Base-by-base conservation (phyloP, 768 basidiomycete genomes). In the Boletus barrowsii region DNA sequence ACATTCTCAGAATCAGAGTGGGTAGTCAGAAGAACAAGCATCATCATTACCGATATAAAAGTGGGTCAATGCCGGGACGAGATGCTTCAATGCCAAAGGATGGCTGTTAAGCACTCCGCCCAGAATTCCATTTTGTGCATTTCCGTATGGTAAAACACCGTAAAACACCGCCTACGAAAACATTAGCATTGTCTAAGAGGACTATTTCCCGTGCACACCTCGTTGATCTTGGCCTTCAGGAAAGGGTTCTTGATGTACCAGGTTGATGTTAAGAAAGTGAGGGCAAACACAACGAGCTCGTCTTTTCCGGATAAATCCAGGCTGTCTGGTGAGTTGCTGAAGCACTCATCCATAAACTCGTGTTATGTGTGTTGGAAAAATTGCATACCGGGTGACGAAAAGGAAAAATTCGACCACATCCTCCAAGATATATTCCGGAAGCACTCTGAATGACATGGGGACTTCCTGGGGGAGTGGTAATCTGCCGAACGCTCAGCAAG, bases 201-300 rank as follows among this genome's bases (percentile, higher is more conserved):
- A n/a, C 20, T n/a, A 20, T 36, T 15, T 22, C 39, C 29, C 26
- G 6, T 57, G 41, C 78, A 42, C 58, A 93, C 93, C 67, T 97
- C 91, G 59, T 98, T 93, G 56, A 98, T 88, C 72, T 98, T 96
- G 18, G 93, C 84, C 72, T 98, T 98, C 62, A 99, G 69, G 78
- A 96, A 98, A 0, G 97, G 97, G 62, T 98, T 99, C 76, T 97
- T 97, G 79, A 99, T 95, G 69, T 94, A 98, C 83, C 92, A 93
- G 0, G 95, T 96, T 36, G 92, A 93, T 7, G 87, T 84, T 56
- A 99, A 74, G 79, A 98, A 98, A 3, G 92, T 93, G 61, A 99
- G 74, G 18, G 86, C 81, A 72, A 98, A 98, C 1, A 86, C 82
- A 61, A 98, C 75, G 14, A 98, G 74, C 60, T 94, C 93, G 11